Conservation (phyloP, 306 rosid genomes). For the Fragaria ananassa region DNA sequence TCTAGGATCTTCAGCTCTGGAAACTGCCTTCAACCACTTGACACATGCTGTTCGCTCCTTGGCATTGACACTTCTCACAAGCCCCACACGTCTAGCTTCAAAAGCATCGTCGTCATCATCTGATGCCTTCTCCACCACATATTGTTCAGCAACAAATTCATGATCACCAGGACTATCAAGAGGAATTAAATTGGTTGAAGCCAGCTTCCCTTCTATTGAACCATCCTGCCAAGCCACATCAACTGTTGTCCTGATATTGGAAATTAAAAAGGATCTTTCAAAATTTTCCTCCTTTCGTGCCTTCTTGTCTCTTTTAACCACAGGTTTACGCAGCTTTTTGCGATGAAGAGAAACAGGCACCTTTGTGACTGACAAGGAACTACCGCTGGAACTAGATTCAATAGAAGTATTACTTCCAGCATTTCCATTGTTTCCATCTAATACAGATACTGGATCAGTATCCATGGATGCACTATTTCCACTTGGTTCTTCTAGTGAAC, state of each 20-base stretch:
- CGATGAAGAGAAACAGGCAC: conserved; percentile 80
- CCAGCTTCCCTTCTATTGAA: conserved; percentile 41
- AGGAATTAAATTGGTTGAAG: conserved; percentile 74
- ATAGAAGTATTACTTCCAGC: conserved; percentile 37
- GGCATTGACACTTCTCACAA: conserved; percentile 86
- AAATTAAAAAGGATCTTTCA: conserved; percentile 82
- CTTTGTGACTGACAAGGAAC: conserved; percentile 61
- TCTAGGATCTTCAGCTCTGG: conserved; percentile 79
- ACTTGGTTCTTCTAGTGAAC: conserved; percentile 56
- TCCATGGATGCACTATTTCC: conserved; percentile 62
- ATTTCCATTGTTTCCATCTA: conserved; percentile 48
- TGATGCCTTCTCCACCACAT: conserved; percentile 90
- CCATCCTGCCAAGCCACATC: conserved; percentile 99
- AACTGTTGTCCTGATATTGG: conserved; percentile 71
- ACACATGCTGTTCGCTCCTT: conserved; percentile 93
- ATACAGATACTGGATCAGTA: conserved; percentile 48
- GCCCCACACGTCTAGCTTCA: conserved; percentile 86
- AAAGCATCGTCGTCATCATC: conserved; percentile 60
- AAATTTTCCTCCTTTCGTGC: conserved; percentile 81
- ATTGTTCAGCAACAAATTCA: conserved; percentile 94
- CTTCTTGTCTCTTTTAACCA: conserved; percentile 85
- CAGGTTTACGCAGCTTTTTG: conserved; percentile 86
- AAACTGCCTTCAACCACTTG: conserved; percentile 80
- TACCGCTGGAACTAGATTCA: conserved; percentile 64
- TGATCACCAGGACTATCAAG: conserved; percentile 93